A percentile compares a stretch with the other conserved stretches of the same genome.
These are phyloP conservation scores for Auriscalpium orientale DNA, from an alignment of 768 basidiomycete species.

Conservation along the genomic window DNA sequence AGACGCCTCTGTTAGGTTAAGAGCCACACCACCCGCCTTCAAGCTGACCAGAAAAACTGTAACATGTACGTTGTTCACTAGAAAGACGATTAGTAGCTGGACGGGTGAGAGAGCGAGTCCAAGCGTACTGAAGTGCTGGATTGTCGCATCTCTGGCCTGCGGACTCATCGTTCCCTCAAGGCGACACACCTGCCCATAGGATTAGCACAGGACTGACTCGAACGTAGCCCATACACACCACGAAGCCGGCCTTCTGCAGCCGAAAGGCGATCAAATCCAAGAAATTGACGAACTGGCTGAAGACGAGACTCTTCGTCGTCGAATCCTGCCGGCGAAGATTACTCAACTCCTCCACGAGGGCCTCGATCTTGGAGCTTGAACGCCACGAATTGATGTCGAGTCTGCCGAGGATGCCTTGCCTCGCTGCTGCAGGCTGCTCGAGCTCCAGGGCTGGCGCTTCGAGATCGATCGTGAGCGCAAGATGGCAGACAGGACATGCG, in stretches of 20 bases:
- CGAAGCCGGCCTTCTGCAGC: conserved; percentile 87
- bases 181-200: conserved; percentile 64
- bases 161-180: conserved; percentile 97
- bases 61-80: conserved; percentile 88
- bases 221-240: conserved; percentile 36
- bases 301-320: conserved; percentile 94
- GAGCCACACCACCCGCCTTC: conserved; percentile 91
- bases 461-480: conserved; percentile 90
- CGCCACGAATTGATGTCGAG: conserved; percentile 86
- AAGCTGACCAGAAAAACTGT: conserved; percentile 97
- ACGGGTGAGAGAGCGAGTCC: not conserved
- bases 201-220: conserved; percentile 4
- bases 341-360: conserved; percentile 86
- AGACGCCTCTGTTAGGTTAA: conserved; percentile 86
- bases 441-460: conserved; percentile 88
- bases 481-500: conserved; percentile 90
- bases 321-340: conserved; percentile 78
- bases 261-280: conserved; percentile 90
- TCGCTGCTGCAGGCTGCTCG: conserved; percentile 45
- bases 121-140: conserved; percentile 82
- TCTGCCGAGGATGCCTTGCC: conserved; percentile 91
- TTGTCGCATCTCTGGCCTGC: conserved; percentile 88
- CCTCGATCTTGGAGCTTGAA: conserved; percentile 96
- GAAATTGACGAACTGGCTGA: conserved; percentile 92
- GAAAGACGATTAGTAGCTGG: not conserved